A percentile compares a stretch with the other conserved stretches of the same genome.
Evolutionary conservation across 148 eudicot species (phyloP).

Genomic region (Hydrangea macrophylla): DNA sequence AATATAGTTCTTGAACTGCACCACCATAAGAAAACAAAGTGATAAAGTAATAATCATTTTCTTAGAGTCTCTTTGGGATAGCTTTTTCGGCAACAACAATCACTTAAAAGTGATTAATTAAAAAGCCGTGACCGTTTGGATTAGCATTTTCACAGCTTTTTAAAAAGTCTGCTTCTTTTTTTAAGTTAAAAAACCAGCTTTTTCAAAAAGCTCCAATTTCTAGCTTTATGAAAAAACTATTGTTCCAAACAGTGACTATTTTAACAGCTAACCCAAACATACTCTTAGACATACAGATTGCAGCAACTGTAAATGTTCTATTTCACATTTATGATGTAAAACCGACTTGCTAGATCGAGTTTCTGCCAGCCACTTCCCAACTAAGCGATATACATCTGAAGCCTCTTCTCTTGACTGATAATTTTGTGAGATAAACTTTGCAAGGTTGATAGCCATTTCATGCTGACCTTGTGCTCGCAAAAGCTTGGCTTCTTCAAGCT

Average conservation of each 20-base stretch:
- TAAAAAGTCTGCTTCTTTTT: too few species aligned
- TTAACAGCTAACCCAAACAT: too few species aligned
- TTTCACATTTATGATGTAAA: not conserved
- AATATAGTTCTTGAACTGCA: conserved; percentile 95
- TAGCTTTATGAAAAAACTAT: too few species aligned
- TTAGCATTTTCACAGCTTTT: too few species aligned
- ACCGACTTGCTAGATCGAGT: conserved; percentile 95
- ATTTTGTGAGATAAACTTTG: conserved; percentile 68
- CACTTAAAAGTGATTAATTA: too few species aligned
- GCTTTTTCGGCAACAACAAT: too few species aligned
- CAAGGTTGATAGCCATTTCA: conserved; percentile 93
- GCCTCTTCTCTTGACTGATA: conserved; percentile 52
- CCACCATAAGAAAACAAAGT: conserved; percentile 6
- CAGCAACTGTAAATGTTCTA: not conserved
- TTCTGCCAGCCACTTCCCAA: conserved; percentile 99
- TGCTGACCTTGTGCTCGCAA: conserved; percentile 91
- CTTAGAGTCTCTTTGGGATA: too few species aligned
- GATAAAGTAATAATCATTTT: not conserved
- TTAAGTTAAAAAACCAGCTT: too few species aligned
- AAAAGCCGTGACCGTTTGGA: too few species aligned
- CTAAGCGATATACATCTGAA: conserved; percentile 85
- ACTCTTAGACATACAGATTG: not conserved
- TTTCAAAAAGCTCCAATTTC: too few species aligned
- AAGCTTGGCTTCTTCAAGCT: conserved; percentile 98
- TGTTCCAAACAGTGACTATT: too few species aligned